These are phyloP conservation scores for Candida manassasensis DNA, from an alignment of 805 yeast species.

Conservation along the genomic window DNA sequence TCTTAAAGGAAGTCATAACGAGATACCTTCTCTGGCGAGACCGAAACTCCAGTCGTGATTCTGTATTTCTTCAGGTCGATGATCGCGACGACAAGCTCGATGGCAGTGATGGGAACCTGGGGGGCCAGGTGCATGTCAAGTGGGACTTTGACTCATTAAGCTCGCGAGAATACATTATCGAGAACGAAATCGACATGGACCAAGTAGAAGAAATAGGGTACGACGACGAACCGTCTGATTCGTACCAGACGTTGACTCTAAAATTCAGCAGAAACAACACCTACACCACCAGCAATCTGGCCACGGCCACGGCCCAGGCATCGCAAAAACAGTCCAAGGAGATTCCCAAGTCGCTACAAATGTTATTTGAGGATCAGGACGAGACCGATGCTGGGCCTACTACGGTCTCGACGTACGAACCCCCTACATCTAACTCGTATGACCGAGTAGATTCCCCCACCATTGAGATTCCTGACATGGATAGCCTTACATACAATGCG, in stretches of 20 bases:
- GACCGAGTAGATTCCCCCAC: slow-evolving; percentile 52
- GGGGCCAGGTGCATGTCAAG: slow-evolving; percentile 44
- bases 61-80: slow-evolving; percentile 31
- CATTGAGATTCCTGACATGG: slow-evolving; percentile 69
- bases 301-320: slow-evolving; percentile 3
- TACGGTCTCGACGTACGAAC: slow-evolving; percentile 11
- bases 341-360: slow-evolving; percentile 69
- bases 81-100: slow-evolving; percentile 16
- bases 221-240: slow-evolving; percentile 11
- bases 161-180: slow-evolving; percentile 67
- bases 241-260: slow-evolving; percentile 26
- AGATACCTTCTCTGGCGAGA: slow-evolving; percentile 75
- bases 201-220: slow-evolving; percentile 21
- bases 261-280: slow-evolving; percentile 8
- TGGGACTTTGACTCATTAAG: slow-evolving; percentile 90
- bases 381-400: slow-evolving; percentile 9
- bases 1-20: slow-evolving; percentile 69
- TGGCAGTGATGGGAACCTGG: slow-evolving; percentile 12
- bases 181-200: slow-evolving; percentile 53
- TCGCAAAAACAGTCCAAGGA: slow-evolving; percentile 22
- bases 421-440: slow-evolving; percentile 5
- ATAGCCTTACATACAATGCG: slow-evolving; percentile 23
- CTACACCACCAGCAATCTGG: slow-evolving; percentile 10
- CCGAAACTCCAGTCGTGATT: slow-evolving; percentile 47
- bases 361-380: slow-evolving; percentile 56